Conservation (phyloP, 106 monocot genomes). For the Dioscorea alata region DNA sequence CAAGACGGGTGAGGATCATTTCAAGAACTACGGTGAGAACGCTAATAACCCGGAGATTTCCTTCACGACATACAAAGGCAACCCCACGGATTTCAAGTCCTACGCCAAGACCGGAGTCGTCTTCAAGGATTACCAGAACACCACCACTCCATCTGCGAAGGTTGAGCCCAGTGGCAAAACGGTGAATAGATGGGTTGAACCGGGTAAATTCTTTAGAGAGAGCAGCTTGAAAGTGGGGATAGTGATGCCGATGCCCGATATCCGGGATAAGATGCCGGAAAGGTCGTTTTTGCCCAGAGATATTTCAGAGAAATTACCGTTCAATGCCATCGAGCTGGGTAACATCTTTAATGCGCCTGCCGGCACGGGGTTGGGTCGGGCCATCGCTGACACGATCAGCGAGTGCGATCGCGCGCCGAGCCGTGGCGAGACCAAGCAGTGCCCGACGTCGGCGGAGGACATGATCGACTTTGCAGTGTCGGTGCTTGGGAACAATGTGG, state of each 20-base stretch:
- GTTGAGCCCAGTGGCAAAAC: constrained; percentile 22
- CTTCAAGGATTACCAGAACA: constrained; percentile 41
- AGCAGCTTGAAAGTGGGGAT: constrained; percentile 34
- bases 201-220: constrained; percentile 92
- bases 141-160: neutral
- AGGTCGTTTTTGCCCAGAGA: constrained; percentile 72
- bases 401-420: constrained; percentile 77
- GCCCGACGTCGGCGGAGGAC: constrained; percentile 71
- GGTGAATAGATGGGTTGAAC: constrained; percentile 56
- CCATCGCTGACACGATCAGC: constrained; percentile 48
- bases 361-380: constrained; percentile 52
- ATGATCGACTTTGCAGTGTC: constrained; percentile 79
- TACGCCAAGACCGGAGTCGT: constrained; percentile 34
- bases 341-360: constrained; percentile 29
- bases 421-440: constrained; percentile 81
- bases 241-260: constrained; percentile 75
- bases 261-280: constrained; percentile 61
- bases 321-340: constrained; percentile 31
- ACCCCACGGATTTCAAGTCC: constrained; percentile 15
- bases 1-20: constrained; percentile 66
- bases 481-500: constrained; percentile 53
- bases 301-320: constrained; percentile 49
- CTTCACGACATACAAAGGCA: constrained; percentile 59
- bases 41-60: constrained; percentile 30
- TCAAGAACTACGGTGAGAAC: constrained; percentile 60